Percentiles rank a stretch among this genome's conserved stretches.
These are phyloP conservation scores for Endothia cerciana DNA, from an alignment of 2,329 filamentous ascomycete genomes.

Conservation along the genomic window DNA sequence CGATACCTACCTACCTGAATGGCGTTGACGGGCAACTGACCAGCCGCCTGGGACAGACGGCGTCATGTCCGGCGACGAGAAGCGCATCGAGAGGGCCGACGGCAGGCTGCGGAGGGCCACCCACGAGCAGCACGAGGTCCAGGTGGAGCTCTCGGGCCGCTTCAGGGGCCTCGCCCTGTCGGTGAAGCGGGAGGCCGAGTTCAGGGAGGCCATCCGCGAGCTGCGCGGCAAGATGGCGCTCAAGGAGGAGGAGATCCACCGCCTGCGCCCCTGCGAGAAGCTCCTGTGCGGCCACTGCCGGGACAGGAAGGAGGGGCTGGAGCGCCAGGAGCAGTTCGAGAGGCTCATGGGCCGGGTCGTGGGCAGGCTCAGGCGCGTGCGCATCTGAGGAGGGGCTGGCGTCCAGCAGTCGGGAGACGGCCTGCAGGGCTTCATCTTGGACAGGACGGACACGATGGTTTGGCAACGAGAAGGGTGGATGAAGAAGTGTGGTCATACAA, in stretches of 20 bases:
- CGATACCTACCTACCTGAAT: not conserved
- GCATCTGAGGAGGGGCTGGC: not conserved
- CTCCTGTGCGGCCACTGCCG: slow-evolving; percentile 21
- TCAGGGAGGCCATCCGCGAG: not conserved
- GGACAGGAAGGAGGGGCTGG: not conserved
- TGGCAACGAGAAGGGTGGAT: too few species aligned
- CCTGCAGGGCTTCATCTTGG: not conserved
- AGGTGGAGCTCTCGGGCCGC: slow-evolving; percentile 7
- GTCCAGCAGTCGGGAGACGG: not conserved
- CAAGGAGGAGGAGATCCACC: slow-evolving; percentile 25
- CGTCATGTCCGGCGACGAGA: not conserved
- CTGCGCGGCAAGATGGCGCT: slow-evolving; percentile 8
- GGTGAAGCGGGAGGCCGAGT: not conserved
- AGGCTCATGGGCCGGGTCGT: not conserved
- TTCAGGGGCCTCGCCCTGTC: slow-evolving; percentile 1
- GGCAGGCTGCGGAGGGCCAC: not conserved
- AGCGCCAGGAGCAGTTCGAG: not conserved
- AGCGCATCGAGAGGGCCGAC: not conserved
- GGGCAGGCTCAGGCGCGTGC: not conserved
- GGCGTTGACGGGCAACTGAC: too few species aligned
- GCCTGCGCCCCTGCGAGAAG: slow-evolving; percentile 19
- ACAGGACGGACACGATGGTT: too few species aligned
- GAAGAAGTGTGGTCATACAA: not conserved
- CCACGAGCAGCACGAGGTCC: slow-evolving; percentile 18
- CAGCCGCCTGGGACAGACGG: too few species aligned